Evolutionary conservation across 352 stramenopile species (phyloP), one percentile per base, ranked within the genome.

Genomic region (Phytopythium aichiense): DNA sequence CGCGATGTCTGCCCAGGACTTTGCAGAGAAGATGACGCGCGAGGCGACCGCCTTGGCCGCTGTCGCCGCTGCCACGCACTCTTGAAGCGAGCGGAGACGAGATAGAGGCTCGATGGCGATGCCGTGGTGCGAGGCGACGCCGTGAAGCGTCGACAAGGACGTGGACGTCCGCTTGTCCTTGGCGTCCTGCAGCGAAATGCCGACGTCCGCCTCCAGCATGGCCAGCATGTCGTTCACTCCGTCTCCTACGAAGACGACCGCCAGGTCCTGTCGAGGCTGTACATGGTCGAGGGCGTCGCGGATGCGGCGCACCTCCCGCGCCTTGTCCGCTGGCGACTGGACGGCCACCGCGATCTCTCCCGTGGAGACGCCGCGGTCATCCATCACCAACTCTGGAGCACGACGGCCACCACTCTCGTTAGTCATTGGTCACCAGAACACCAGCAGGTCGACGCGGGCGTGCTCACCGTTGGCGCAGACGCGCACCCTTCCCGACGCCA

Each of bases 201-300:
- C 84, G 9, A 91, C 69, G 62, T 93, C 81, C 23, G 81, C 84
- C 30, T 79, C 66, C 22, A 87, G 45, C 68, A 91, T 67, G 15
- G 78, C 81, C 15, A 90, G 57, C 30, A 91, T 37, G 63, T 93
- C 84, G 45, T 82, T 91, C 0, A 69, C 71, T 48, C 81, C 89
- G 50, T 93, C 84, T 11, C 84, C 84, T 23, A 93, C 66, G 57
- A 81, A 93, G n/a, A 89, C 58, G 3, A 81, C 30, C 56, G 0
- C 45, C 45, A 7, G 61, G 2, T 56, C 20, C 20, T 46, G 11
- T 7, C 5, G n/a, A 4, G 45, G 18, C 12, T 52, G 48, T 18
- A n/a, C 48, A 12, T 54, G 25, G 11, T 43, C 20, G 20, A 60
- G 31, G 1, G 45, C 45, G 28, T 42, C 20, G 15, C 63, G 61